Conservation (phyloP, 2,329 filamentous ascomycete species). For the Sarocladium kiliense region DNA sequence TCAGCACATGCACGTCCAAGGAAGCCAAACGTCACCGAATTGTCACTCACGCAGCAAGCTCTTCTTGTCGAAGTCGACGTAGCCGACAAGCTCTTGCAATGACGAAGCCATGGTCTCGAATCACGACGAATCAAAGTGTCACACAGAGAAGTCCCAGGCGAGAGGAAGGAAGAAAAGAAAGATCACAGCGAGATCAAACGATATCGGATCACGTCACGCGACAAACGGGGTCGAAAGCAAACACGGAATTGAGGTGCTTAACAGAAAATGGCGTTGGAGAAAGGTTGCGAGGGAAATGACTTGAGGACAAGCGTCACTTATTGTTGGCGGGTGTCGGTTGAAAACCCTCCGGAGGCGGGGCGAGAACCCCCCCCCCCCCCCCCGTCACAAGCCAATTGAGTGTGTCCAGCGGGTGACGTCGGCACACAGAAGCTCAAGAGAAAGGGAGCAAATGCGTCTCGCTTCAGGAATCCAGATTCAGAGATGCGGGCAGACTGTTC, state of each 20-base stretch:
- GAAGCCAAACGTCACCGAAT: not conserved
- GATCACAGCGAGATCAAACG: not conserved
- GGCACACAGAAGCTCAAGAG: not conserved
- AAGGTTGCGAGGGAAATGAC: not conserved
- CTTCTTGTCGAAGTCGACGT: conserved; percentile 63
- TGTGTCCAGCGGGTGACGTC: not conserved
- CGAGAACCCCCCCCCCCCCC: not conserved
- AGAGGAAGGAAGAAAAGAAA: no score
- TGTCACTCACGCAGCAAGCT: conserved; percentile 57
- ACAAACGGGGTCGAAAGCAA: not conserved
- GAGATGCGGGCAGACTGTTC: no score
- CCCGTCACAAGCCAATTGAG: not conserved
- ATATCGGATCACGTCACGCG: not conserved
- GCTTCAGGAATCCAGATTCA: no score
- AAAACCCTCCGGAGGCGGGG: not conserved
- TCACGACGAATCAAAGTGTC: conserved; percentile 10
- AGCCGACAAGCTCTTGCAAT: conserved; percentile 46
- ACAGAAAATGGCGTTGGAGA: not conserved
- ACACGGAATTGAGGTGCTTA: not conserved
- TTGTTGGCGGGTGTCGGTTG: not conserved
- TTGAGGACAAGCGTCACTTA: not conserved
- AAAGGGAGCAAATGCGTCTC: no score
- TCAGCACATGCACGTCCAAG: not conserved
- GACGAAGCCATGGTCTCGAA: conserved; percentile 33
- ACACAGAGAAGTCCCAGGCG: not conserved